Evolutionary conservation across 2,329 filamentous ascomycete species (phyloP), one percentile per base, ranked within the genome.

Genomic region (Apiospora kogelbergensis): DNA sequence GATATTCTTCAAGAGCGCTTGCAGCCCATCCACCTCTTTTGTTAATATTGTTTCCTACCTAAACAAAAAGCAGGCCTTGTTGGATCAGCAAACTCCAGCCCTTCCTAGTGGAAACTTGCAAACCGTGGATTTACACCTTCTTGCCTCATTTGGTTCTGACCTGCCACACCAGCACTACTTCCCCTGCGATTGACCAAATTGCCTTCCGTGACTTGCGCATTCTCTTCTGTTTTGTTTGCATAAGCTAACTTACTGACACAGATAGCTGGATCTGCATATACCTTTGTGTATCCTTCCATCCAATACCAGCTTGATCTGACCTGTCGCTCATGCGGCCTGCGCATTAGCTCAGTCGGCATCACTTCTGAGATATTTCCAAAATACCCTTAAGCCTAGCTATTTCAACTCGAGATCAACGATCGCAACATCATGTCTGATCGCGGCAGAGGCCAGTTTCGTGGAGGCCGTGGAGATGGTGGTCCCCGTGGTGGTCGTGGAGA

Each of bases 391-490:
- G 53, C 53, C 53, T 60, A 60, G 53, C 53, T n/a, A 13, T 5
- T 26, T 57, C 37, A 17, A 60, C 30, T 30, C 15, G 22, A 37
- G n/a, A 60, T 60, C 30, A 33, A 60, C 53, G 30, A 33, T 13
- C 17, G n/a, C 24, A 30, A 60, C 63, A 44, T 26, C n/a, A 42
- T 42, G 41, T 65, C 41, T 65, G 63, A 65, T 22, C 37, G 37
- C 26, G 37, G 63, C 37, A 44, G 63, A 65, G 37, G 37, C 40
- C 63, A 65, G 22, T 65, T 20, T 26, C 63, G 37, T 37, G 53
- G 53, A 37, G 68, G 46, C 30, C 64, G 68, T 48, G 64, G 68
- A 33, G 69, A 66, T 9, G 70, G 46, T 2, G 68, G 13, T 4
- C 24, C 11, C 46, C 22, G 46, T 53, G 37, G 37, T 3, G 63